Base-by-base conservation (phyloP, 768 basidiomycete species). In the Steccherinum ochraceum region DNA sequence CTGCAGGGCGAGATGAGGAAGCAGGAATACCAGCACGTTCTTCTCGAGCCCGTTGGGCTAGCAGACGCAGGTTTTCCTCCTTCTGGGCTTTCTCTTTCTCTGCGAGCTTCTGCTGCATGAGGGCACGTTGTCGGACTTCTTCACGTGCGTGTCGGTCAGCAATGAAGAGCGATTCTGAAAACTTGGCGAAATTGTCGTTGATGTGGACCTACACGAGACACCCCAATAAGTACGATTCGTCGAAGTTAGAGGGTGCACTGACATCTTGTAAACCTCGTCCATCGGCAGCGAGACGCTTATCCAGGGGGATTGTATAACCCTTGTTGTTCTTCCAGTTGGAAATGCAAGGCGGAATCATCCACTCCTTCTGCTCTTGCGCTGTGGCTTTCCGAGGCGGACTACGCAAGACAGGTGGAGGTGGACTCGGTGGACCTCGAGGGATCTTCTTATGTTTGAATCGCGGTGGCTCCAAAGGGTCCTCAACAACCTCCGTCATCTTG, bases 321-420 rank as follows among this genome's bases (percentile, higher is more conserved):
- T 98, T 99, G 83, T 98, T 97, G 75, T 99, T 99, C 75, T 99
- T 99, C 96, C 96, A 99, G 70, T 99, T 99, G 23, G 92, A 95
- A 53, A 99, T 97, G 67, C 95, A 98, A 16, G 96, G 96, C 16
- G 96, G 96, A 51, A 99, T 97, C 93, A 97, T 96, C 96, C 96
- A 98, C 62, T 98, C 96, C 71, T 98, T 99, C 72, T 97, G 95
- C 64, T 99, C 96, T 50, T 92, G 89, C 5, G 90, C 89, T 0
- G 95, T 95, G 3, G 93, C 94, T 62, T 96, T 94, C 49, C 96
- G 78, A 4, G 96, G 96, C 11, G 96, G 96, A 73, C 89, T 93
- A 35, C 94, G 83, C 30, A 99, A 72, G 2, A 98, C 91, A 16
- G 96, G 96, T 2, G 94, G 93, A 2, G 96, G 96, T 0, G 96